Evolutionary conservation across 768 basidiomycete genomes (phyloP), one percentile per base, ranked within the genome.

Genomic region (Kwoniella bestiolae): DNA sequence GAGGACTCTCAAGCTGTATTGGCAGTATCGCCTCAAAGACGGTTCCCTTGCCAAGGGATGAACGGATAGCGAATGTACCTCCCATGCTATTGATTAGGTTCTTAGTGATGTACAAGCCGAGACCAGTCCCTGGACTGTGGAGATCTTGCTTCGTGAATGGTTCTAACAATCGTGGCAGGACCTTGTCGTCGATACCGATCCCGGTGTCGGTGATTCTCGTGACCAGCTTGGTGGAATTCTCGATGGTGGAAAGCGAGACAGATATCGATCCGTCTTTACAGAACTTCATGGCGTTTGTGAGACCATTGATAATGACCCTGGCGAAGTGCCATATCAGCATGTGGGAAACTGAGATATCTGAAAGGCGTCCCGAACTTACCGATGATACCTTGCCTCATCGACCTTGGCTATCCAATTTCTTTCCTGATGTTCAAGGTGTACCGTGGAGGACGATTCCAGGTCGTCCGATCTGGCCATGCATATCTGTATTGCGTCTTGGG

Each of bases 81-180:
- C 67, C 69, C 71, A 77, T 72, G 3, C 69, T 56, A 1, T 67
- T 65, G 14, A 70, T 66, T 18, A 78, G 58, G 28, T 46, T 56
- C 55, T 66, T 60, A 3, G 69, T 73, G 60, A 78, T 75, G 51
- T 70, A 68, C 14, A 78, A 58, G 0, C 78, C 78, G n/a, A 79
- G 52, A 2, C 78, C 78, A 4, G 73, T 67, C 1, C 78, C 78
- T 14, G 69, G 66, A 8, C 49, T 62, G 44, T 67, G 60, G 0
- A 65, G 5, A 34, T 76, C 70, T 18, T 51, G 68, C 44, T 79
- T 75, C 2, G 66, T 70, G 68, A 79, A 79, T 0, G 78, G 74
- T 31, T 67, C 56, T 49, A 79, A 71, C 3, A 73, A 32, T 12
- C 66, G 53, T 5, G 61, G 41, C 2, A 67, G 53, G 5, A 69